These are phyloP conservation scores for Acephala macrosclerotiorum DNA, from an alignment of 2,329 filamentous ascomycete species.

Conservation along the genomic window DNA sequence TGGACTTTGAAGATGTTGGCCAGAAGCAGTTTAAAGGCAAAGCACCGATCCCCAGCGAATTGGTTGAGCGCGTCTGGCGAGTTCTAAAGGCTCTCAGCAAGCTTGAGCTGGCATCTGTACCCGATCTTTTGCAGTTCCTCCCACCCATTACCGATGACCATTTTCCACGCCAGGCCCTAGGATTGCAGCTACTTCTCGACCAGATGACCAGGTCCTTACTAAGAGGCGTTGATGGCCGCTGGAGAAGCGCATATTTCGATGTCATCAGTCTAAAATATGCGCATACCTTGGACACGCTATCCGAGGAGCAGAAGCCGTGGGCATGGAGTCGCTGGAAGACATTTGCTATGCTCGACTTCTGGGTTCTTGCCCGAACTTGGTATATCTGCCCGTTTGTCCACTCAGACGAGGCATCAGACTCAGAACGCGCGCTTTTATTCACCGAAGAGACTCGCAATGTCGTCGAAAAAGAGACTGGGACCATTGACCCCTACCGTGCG, in stretches of 20 bases:
- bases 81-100: constrained; percentile 30
- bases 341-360: constrained; percentile 38
- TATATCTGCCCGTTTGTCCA: constrained; percentile 41
- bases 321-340: constrained; percentile 5
- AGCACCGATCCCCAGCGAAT: constrained; percentile 5
- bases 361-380: constrained; percentile 38
- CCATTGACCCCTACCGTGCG: constrained; percentile 33
- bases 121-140: constrained; percentile 38
- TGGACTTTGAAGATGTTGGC: constrained; percentile 6
- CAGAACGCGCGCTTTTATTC: constrained; percentile 29
- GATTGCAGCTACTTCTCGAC: constrained; percentile 42
- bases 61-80: constrained; percentile 7
- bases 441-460: constrained; percentile 36
- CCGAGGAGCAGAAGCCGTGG: constrained; percentile 18
- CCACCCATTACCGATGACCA: constrained; percentile 30
- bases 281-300: constrained; percentile 30
- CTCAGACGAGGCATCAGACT: constrained; percentile 31
- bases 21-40: constrained; percentile 7
- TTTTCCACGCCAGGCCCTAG: constrained; percentile 41
- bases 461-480: constrained; percentile 35
- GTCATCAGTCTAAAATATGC: constrained; percentile 26
- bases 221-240: constrained; percentile 39
- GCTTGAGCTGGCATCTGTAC: constrained; percentile 36
- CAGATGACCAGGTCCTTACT: constrained; percentile 39
- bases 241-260: constrained; percentile 41